These are phyloP conservation scores for Boletus patriciae DNA, from an alignment of 768 basidiomycete species.

Conservation along the genomic window DNA sequence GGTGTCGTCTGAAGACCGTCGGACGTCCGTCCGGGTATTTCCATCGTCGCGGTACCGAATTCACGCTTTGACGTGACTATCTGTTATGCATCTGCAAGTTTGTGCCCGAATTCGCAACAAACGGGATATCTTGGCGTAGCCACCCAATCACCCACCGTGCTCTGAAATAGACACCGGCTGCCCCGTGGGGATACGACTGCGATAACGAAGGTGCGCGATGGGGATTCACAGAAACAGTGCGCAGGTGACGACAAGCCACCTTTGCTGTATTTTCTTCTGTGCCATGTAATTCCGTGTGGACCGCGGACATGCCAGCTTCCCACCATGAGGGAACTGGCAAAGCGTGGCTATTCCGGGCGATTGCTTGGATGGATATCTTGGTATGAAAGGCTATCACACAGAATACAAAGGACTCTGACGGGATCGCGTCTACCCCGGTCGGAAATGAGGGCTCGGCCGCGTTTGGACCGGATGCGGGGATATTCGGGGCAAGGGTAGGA, in stretches of 20 bases:
- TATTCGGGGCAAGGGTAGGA: constrained; percentile 7
- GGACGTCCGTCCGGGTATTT: not conserved
- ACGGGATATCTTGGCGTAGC: not conserved
- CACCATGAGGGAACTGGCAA: not conserved
- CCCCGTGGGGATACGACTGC: not conserved
- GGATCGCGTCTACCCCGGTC: not conserved
- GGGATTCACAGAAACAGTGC: not conserved
- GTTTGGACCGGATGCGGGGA: constrained; percentile 4
- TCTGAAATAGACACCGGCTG: not conserved
- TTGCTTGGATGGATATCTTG: not conserved
- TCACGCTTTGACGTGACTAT: not conserved
- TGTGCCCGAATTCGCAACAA: not conserved
- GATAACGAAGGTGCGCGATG: not conserved
- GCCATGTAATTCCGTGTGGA: not conserved
- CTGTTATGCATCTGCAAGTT: not conserved
- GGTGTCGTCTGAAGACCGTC: not conserved
- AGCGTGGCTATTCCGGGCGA: not conserved
- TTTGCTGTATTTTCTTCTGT: not conserved
- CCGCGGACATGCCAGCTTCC: not conserved
- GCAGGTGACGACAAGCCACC: no score
- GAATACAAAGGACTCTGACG: not conserved
- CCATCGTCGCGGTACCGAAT: not conserved
- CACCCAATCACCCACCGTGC: not conserved
- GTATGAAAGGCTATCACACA: not conserved
- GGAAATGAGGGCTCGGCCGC: not conserved